Percentiles rank a stretch among this genome's conserved stretches.
Conservation (phyloP, 2,329 filamentous ascomycete species). For the Botrytis cinerea region DNA sequence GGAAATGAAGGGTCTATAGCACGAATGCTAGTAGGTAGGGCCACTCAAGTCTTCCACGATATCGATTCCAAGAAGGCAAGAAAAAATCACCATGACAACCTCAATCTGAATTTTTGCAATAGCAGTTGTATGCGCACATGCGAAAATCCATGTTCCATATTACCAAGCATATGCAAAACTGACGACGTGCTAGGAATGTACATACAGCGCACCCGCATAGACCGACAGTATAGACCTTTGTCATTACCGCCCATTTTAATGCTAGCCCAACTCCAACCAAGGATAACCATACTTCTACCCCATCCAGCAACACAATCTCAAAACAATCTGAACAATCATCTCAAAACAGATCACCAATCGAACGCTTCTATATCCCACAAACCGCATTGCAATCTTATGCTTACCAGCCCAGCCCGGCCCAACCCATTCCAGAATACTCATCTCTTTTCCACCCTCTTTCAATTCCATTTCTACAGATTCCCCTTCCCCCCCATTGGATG, state of each 20-base stretch:
- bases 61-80: not conserved
- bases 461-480: not conserved
- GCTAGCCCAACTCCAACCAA: not conserved
- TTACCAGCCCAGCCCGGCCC: not conserved
- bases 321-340: not conserved
- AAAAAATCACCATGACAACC: not conserved
- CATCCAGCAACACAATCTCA: not conserved
- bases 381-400: not conserved
- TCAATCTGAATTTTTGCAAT: not conserved
- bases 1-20: not conserved
- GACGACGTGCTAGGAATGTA: not conserved
- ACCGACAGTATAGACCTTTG: too few species aligned
- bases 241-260: not conserved
- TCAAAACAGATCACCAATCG: not conserved
- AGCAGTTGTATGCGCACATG: not conserved
- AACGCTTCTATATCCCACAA: not conserved
- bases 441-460: not conserved
- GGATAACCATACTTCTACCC: not conserved
- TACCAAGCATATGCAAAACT: not conserved
- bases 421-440: not conserved
- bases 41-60: not conserved
- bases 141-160: not conserved
- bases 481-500: not conserved
- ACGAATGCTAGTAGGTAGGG: not conserved
- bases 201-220: not conserved